Evolutionary conservation across 2,329 filamentous ascomycete species (phyloP), one percentile per base, ranked within the genome.

Genomic region (Diplocarpon mali): DNA sequence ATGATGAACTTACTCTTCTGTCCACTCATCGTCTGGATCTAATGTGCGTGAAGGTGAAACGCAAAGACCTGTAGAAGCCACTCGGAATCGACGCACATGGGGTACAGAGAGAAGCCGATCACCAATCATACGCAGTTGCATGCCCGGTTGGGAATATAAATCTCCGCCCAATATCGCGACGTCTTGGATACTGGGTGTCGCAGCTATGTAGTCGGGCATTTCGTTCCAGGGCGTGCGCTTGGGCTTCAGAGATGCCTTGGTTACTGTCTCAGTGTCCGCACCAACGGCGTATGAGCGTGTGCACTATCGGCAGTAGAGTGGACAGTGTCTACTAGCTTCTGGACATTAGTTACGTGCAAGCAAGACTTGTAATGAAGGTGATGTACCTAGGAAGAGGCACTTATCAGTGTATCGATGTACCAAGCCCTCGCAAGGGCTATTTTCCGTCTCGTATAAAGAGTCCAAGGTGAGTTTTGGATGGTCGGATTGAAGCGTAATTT

Each of bases 381-480:
- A 49, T 68, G 58, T 61, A 78, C 76, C 69, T 27, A 81, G 62
- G 44, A 82, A 78, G 5, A 82, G 60, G 2, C 72, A 76, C 58
- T 77, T 79, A 47, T 80, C 75, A 0, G 70, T 70, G 56, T 83
- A 82, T n/a, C 77, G 68, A 57, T 80, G 76, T 2, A 81, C 74
- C 2, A 81, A 59, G 0, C 74, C 75, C 13, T 67, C 63, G 2
- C 78, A 73, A 0, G 73, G 72, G 6, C 69, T 73, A 52, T 80
- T 75, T 3, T 63, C 61, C 24, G 64, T 63, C 62, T 82, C 77
- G 36, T 74, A 65, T n/a, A 81, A 61, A 0, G 76, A 77, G 57
- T 81, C 78, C 3, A 78, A 56, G 0, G 62, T 63, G n/a, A 75
- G 53, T 42, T 67, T 66, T 0, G 71, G 69, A 52, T 80, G 76